These are phyloP conservation scores for Trametes pubescens DNA, from an alignment of 1,284 basidiomycete genomes.

Conservation along the genomic window DNA sequence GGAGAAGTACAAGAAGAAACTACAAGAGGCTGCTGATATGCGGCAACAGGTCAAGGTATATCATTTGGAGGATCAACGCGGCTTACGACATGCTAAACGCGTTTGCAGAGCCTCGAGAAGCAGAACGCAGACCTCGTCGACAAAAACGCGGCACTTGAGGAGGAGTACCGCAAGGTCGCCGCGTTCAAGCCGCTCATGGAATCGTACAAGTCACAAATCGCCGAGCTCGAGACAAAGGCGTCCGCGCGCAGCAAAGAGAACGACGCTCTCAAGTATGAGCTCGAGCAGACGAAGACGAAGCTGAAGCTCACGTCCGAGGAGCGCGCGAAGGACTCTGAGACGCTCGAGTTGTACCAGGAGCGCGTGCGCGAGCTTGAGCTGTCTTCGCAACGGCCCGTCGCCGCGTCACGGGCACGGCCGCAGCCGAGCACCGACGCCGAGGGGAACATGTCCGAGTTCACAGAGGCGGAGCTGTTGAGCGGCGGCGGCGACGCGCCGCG, in stretches of 20 bases:
- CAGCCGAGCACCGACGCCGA: slow-evolving; percentile 27
- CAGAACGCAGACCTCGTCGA: slow-evolving; percentile 94
- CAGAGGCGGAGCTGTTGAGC: slow-evolving; percentile 50
- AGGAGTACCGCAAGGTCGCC: slow-evolving; percentile 88
- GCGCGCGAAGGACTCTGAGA: slow-evolving; percentile 82
- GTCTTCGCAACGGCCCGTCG: slow-evolving; percentile 56
- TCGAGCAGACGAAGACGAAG: slow-evolving; percentile 77
- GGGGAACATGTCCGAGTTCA: slow-evolving; percentile 44
- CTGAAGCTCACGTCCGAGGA: slow-evolving; percentile 76
- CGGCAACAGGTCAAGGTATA: slow-evolving; percentile 84
- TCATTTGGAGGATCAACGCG: not conserved
- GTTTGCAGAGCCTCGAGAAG: slow-evolving; percentile 80
- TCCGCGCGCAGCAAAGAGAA: slow-evolving; percentile 74
- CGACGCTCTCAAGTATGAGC: slow-evolving; percentile 76
- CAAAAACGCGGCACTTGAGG: slow-evolving; percentile 89
- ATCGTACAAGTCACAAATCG: slow-evolving; percentile 90
- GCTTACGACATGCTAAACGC: slow-evolving; percentile 1
- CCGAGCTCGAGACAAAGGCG: slow-evolving; percentile 79
- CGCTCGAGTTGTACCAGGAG: slow-evolving; percentile 90
- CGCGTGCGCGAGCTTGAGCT: slow-evolving; percentile 91
- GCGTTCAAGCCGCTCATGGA: slow-evolving; percentile 92
- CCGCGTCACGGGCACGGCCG: slow-evolving; percentile 37
- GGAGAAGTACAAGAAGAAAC: slow-evolving; percentile 99
- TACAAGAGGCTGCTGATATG: slow-evolving; percentile 92
- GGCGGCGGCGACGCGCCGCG: slow-evolving; percentile 40